A percentile compares a stretch with the other conserved stretches of the same genome.
Evolutionary conservation across 106 monocot genomes (phyloP).

Genomic region (Ottelia alismoides): DNA sequence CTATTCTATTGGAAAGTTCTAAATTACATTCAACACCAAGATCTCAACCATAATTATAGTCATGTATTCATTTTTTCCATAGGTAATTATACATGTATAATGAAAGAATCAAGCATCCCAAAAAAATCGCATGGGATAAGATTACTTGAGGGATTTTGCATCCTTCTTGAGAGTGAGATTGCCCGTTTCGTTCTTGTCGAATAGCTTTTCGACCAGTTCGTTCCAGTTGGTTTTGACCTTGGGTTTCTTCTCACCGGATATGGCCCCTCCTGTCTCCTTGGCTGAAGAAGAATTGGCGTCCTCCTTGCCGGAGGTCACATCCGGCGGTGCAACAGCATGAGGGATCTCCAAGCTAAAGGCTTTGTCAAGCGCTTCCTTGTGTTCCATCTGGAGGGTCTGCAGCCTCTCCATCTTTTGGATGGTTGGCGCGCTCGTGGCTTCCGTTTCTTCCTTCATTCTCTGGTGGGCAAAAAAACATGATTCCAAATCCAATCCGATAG

Average conservation of each 20-base stretch:
- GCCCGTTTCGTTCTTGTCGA: constrained; percentile 23
- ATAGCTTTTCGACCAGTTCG: constrained; percentile 35
- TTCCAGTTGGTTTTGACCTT: constrained; percentile 47
- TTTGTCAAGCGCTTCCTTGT: constrained; percentile 59
- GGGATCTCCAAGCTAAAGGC: constrained; percentile 59
- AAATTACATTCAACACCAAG: too few species aligned
- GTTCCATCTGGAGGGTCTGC: constrained; percentile 49
- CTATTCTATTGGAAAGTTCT: too few species aligned
- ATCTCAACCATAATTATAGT: too few species aligned
- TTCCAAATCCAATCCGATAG: too few species aligned
- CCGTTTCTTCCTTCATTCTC: constrained; percentile 36
- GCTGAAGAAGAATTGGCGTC: too few species aligned
- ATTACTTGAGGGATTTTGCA: not conserved
- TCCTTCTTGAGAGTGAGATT: constrained; percentile 35
- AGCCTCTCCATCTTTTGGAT: constrained; percentile 72
- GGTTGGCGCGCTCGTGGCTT: constrained; percentile 22
- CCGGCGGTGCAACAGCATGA: constrained; percentile 31
- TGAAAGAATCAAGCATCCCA: too few species aligned
- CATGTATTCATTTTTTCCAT: too few species aligned
- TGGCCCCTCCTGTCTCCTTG: too few species aligned
- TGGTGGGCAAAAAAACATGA: constrained; percentile 21
- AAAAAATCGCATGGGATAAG: too few species aligned
- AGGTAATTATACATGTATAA: too few species aligned
- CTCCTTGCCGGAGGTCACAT: constrained; percentile 4
- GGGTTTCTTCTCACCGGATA: constrained; percentile 9